Conservation (phyloP, 192 early-diverging fungal genomes). For the Dissophora ornata region DNA sequence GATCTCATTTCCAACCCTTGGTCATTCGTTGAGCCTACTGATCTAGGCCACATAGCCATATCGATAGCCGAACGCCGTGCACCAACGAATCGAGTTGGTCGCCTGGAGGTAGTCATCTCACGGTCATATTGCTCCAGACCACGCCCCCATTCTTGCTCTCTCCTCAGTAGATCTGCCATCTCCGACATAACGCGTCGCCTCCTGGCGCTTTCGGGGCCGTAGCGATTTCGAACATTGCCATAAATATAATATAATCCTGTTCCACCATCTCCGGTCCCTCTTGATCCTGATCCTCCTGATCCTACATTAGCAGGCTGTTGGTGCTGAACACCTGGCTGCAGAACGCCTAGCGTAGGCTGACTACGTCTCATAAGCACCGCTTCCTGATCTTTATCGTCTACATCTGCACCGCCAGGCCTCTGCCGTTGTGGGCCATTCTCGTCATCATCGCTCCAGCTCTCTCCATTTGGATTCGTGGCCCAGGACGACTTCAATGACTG, state of each 20-base stretch:
- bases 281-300: neutral
- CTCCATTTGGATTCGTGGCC: constrained; percentile 44
- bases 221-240: constrained; percentile 30
- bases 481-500: constrained; percentile 37
- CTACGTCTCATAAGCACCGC: neutral
- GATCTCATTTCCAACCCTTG: no score
- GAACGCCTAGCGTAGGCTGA: constrained; percentile 7
- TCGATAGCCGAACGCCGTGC: no score
- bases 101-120: constrained; percentile 6
- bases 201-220: constrained; percentile 14
- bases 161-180: constrained; percentile 28
- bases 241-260: constrained; percentile 30
- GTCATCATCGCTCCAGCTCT: constrained; percentile 52
- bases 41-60: no score
- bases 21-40: no score
- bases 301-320: neutral
- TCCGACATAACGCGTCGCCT: constrained; percentile 38
- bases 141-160: constrained; percentile 46
- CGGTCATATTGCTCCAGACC: constrained; percentile 21
- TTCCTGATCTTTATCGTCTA: constrained; percentile 42
- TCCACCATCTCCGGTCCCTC: no score
- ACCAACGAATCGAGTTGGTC: no score
- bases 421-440: constrained; percentile 9
- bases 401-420: constrained; percentile 1
- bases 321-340: constrained; percentile 17